A percentile compares a stretch with the other conserved stretches of the same genome.
These are phyloP conservation scores for Emergomyces africanus DNA, from an alignment of 2,329 filamentous ascomycete genomes.

Conservation along the genomic window DNA sequence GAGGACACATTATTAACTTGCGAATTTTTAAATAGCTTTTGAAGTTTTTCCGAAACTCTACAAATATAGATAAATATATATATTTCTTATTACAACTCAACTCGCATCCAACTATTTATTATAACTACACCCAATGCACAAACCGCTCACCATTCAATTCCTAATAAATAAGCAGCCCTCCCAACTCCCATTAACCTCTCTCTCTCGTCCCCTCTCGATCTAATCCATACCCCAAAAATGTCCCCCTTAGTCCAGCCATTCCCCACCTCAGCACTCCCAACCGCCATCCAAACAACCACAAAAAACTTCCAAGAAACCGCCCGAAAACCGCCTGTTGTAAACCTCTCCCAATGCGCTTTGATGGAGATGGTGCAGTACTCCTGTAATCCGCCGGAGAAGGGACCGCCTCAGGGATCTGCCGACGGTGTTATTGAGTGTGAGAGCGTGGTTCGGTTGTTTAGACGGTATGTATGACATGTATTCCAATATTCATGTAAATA, in stretches of 20 bases:
- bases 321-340: conserved; percentile 38
- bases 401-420: conserved; percentile 22
- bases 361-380: conserved; percentile 51
- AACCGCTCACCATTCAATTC: not conserved
- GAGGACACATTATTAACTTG: too few relatives aligned
- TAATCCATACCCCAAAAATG: not conserved
- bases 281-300: conserved; percentile 36
- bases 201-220: not conserved
- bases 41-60: not conserved
- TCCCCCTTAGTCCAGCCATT: conserved; percentile 37
- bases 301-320: conserved; percentile 36
- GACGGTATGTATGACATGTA: conserved; percentile 31
- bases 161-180: not conserved
- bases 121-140: not conserved
- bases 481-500: not conserved
- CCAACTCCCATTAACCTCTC: not conserved
- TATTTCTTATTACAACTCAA: not conserved
- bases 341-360: conserved; percentile 43
- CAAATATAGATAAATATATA: not conserved
- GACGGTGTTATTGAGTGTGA: conserved; percentile 37
- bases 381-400: conserved; percentile 41
- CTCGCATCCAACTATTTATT: too few relatives aligned
- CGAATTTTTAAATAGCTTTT: too few relatives aligned
- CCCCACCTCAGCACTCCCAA: conserved; percentile 40
- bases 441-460: conserved; percentile 46